These are phyloP conservation scores for Trametes sanguinea DNA, from an alignment of 768 basidiomycete species.

Conservation along the genomic window DNA sequence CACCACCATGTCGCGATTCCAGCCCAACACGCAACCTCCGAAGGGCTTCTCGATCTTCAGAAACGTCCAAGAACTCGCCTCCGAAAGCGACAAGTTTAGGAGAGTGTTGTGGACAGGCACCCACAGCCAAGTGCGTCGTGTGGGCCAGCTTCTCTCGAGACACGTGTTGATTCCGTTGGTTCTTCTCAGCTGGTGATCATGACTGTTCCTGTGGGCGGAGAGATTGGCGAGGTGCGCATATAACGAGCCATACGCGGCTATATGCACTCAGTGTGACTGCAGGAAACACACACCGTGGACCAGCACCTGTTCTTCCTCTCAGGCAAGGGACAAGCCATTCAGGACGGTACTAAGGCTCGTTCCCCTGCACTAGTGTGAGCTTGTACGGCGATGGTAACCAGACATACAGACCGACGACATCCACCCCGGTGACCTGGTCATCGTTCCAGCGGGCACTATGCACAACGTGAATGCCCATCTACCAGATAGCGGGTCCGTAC, in stretches of 20 bases:
- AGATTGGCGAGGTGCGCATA: constrained; percentile 29
- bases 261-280: neutral
- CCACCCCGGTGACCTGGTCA: constrained; percentile 30
- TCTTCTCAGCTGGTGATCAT: constrained; percentile 29
- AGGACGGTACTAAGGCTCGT: constrained; percentile 17
- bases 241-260: neutral
- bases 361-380: too few relatives aligned
- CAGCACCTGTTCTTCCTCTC: constrained; percentile 33
- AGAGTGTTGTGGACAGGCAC: constrained; percentile 31
- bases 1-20: constrained; percentile 21
- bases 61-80: constrained; percentile 28
- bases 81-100: constrained; percentile 32
- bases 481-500: neutral
- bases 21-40: constrained; percentile 33
- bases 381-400: neutral
- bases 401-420: constrained; percentile 19
- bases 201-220: constrained; percentile 33
- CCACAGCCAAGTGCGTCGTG: constrained; percentile 28
- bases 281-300: constrained; percentile 33
- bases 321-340: constrained; percentile 29
- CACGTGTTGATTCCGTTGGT: neutral
- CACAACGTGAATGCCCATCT: constrained; percentile 28
- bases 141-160: neutral
- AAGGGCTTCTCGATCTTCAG: constrained; percentile 30
- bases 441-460: constrained; percentile 31